A percentile compares a stretch with the other conserved stretches of the same genome.
These are phyloP conservation scores for Phytophthora macrochlamydospora DNA, from an alignment of 352 stramenopile species.

Conservation along the genomic window DNA sequence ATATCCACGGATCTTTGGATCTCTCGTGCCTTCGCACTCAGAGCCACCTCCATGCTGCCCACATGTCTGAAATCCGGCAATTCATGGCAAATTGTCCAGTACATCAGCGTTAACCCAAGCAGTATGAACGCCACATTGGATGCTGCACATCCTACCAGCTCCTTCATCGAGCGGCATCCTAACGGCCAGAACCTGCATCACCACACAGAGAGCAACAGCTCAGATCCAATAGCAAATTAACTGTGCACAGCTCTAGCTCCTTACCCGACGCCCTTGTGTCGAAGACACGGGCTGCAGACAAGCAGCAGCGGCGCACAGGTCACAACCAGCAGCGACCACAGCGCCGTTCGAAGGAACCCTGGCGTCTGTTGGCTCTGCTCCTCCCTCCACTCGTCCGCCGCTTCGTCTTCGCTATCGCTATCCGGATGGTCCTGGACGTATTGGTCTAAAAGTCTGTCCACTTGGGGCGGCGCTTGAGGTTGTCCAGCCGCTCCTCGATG, in stretches of 20 bases:
- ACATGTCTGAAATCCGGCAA: constrained; percentile 48
- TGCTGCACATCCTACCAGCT: constrained; percentile 51
- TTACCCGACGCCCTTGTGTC: constrained; percentile 57
- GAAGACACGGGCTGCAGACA: constrained; percentile 56
- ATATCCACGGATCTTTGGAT: constrained; percentile 36
- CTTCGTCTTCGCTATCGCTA: constrained; percentile 47
- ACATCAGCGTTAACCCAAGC: constrained; percentile 54
- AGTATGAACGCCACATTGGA: constrained; percentile 50
- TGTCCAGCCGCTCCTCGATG: constrained; percentile 86
- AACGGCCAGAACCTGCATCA: constrained; percentile 72
- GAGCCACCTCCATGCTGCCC: constrained; percentile 40
- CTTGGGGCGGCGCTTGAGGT: constrained; percentile 78
- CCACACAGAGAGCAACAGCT: not conserved
- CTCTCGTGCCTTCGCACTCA: constrained; percentile 48
- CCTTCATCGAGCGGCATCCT: constrained; percentile 55
- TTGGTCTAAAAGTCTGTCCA: constrained; percentile 73
- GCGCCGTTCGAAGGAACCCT: constrained; percentile 54
- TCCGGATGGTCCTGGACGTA: constrained; percentile 67
- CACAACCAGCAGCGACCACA: constrained; percentile 62
- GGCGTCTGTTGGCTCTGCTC: constrained; percentile 5
- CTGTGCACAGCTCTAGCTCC: constrained; percentile 7
- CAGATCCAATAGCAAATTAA: not conserved
- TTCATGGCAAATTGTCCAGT: constrained; percentile 69
- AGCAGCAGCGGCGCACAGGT: constrained; percentile 63
- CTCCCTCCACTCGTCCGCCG: constrained; percentile 30